Evolutionary conservation across 257 asterid species (phyloP).

Genomic region (Verbena officinalis): DNA sequence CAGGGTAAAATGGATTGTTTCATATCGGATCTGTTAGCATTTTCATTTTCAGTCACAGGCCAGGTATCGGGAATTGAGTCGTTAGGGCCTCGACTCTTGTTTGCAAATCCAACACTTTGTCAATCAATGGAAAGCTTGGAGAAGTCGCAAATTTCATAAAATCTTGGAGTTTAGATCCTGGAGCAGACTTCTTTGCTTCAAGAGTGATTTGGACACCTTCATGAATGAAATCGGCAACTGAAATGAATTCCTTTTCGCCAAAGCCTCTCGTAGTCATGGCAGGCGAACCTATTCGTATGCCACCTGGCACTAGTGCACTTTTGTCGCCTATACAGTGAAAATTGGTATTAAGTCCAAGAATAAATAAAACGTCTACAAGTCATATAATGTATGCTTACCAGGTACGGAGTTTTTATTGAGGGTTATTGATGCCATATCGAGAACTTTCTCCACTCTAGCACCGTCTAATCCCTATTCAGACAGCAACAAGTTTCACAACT

Average conservation of each 20-base stretch:
- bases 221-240: constrained; percentile 78
- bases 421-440: constrained; percentile 93
- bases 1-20: neutral
- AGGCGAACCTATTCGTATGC: constrained; percentile 91
- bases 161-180: constrained; percentile 85
- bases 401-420: constrained; percentile 96
- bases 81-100: constrained; percentile 76
- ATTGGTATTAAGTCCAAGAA: constrained; percentile 3
- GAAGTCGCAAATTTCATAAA: constrained; percentile 69
- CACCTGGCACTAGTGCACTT: constrained; percentile 93
- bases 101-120: constrained; percentile 55
- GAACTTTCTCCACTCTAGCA: constrained; percentile 92
- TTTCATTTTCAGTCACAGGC: constrained; percentile 48
- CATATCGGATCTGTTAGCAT: neutral
- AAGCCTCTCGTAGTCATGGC: constrained; percentile 97
- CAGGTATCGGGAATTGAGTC: constrained; percentile 80
- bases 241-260: constrained; percentile 59
- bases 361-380: neutral
- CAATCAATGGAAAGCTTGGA: constrained; percentile 63
- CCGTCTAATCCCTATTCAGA: constrained; percentile 79
- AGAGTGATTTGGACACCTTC: constrained; percentile 85
- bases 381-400: constrained; percentile 47
- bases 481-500: neutral
- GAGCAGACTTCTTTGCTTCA: constrained; percentile 68
- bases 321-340: constrained; percentile 64